phyloP scores from a whole-genome alignment of 2,329 filamentous ascomycete genomes.

The Elsinoe fawcettii region DNA sequence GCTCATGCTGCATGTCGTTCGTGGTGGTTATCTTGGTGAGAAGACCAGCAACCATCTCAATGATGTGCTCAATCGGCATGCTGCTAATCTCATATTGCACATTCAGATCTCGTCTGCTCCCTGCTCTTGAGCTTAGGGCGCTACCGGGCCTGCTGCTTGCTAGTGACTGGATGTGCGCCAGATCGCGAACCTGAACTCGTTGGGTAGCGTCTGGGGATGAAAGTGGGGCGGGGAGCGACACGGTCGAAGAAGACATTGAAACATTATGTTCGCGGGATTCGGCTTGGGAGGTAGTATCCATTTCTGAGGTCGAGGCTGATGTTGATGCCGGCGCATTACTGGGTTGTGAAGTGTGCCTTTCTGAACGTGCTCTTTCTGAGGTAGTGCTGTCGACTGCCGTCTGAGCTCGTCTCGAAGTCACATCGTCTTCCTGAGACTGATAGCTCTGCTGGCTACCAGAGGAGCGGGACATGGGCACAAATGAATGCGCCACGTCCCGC shows the following conservation, averaged over 20 bases:
- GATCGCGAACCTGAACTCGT: slow-evolving; percentile 73
- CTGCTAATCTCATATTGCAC: slow-evolving; percentile 86
- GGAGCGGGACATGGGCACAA: slow-evolving; percentile 17
- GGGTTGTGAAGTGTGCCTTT: background rate
- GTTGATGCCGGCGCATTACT: background rate
- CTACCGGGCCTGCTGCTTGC: slow-evolving; percentile 50
- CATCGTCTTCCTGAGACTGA: slow-evolving; percentile 12
- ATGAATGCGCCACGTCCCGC: slow-evolving; percentile 12
- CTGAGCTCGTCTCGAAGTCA: slow-evolving; percentile 14
- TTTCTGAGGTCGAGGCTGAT: background rate
- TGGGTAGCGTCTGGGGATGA: slow-evolving; percentile 31
- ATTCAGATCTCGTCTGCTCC: slow-evolving; percentile 42
- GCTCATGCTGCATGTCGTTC: slow-evolving; percentile 90
- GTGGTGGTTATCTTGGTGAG: slow-evolving; percentile 96
- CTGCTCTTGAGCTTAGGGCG: slow-evolving; percentile 36
- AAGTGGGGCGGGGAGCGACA: slow-evolving; percentile 25
- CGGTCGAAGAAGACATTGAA: slow-evolving; percentile 36
- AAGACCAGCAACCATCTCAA: slow-evolving; percentile 96
- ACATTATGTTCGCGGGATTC: background rate
- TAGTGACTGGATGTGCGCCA: slow-evolving; percentile 85
- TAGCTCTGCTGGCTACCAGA: slow-evolving; percentile 15
- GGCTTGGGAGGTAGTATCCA: background rate
- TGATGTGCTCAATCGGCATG: slow-evolving; percentile 95
- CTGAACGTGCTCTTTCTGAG: slow-evolving; percentile 4
- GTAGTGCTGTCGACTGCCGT: background rate